phyloP scores from a whole-genome alignment of 805 yeast genomes.

The Candida qinlingensis region DNA sequence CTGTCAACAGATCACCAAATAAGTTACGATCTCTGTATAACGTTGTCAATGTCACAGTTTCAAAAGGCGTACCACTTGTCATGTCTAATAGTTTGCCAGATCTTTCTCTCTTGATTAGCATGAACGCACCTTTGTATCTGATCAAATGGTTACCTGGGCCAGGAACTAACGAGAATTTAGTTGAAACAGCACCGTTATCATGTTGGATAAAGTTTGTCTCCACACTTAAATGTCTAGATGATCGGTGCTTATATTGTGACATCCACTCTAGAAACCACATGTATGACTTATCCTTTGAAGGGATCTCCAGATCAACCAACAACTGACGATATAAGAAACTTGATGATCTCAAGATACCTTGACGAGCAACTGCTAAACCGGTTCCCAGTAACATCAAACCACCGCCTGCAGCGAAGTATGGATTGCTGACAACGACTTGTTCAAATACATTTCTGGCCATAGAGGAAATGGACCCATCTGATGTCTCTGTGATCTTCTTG shows the following conservation, averaged over 20 bases:
- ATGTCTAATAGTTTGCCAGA: constrained; percentile 84
- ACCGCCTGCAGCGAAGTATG: constrained; percentile 98
- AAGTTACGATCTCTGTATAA: constrained; percentile 73
- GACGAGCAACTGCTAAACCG: constrained; percentile 70
- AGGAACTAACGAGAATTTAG: constrained; percentile 88
- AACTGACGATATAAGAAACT: constrained; percentile 72
- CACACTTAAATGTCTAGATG: constrained; percentile 82
- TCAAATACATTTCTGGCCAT: constrained; percentile 36
- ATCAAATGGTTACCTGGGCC: constrained; percentile 96
- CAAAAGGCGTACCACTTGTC: constrained; percentile 91
- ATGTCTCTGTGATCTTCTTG: constrained; percentile 14
- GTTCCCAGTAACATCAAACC: constrained; percentile 96
- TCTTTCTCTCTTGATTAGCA: constrained; percentile 85
- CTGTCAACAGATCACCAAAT: constrained; percentile 65
- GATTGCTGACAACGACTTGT: constrained; percentile 63
- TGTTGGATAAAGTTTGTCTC: constrained; percentile 84
- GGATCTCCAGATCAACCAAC: constrained; percentile 88
- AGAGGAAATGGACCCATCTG: constrained; percentile 24
- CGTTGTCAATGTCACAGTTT: constrained; percentile 91
- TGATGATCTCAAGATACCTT: constrained; percentile 58
- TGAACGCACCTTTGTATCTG: constrained; percentile 78
- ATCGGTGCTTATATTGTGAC: constrained; percentile 71
- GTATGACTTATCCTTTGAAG: constrained; percentile 89
- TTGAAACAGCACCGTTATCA: constrained; percentile 84
- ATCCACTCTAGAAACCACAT: constrained; percentile 96